Conservation (phyloP, 345 rosid species). For the Brassica nigra region DNA sequence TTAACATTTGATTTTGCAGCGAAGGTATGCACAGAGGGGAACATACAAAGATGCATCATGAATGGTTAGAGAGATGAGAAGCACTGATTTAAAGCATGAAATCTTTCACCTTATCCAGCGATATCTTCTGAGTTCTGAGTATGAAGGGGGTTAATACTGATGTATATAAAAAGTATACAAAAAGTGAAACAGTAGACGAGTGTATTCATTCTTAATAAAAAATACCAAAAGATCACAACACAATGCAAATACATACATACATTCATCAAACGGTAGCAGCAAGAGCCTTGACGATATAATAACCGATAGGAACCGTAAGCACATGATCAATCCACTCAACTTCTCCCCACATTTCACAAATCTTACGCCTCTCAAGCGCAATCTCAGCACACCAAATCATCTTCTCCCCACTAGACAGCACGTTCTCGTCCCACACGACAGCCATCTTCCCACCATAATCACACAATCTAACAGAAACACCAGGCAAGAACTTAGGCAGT, state of each 20-base stretch:
- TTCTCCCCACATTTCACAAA: background rate
- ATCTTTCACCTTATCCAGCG: too few species aligned
- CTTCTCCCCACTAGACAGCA: background rate
- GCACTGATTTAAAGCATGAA: too few species aligned
- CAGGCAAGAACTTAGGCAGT: background rate
- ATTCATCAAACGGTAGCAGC: background rate
- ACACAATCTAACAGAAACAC: background rate
- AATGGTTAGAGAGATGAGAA: too few species aligned
- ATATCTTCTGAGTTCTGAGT: background rate
- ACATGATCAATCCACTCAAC: conserved; percentile 1
- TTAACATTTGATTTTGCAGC: too few species aligned
- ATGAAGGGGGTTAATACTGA: background rate
- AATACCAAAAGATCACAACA: background rate
- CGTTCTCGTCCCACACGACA: background rate
- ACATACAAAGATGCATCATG: too few species aligned
- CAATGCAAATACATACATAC: background rate
- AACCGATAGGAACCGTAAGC: background rate
- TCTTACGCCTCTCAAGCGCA: background rate
- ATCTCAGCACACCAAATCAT: conserved; percentile 7
- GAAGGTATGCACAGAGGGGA: too few species aligned
- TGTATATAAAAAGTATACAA: background rate
- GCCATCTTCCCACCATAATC: conserved; percentile 15
- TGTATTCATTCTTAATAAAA: background rate
- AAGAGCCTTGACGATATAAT: conserved; percentile 1
- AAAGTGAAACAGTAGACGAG: background rate